phyloP scores from a whole-genome alignment of 352 stramenopile species.

The Phytophthora citrophthora region DNA sequence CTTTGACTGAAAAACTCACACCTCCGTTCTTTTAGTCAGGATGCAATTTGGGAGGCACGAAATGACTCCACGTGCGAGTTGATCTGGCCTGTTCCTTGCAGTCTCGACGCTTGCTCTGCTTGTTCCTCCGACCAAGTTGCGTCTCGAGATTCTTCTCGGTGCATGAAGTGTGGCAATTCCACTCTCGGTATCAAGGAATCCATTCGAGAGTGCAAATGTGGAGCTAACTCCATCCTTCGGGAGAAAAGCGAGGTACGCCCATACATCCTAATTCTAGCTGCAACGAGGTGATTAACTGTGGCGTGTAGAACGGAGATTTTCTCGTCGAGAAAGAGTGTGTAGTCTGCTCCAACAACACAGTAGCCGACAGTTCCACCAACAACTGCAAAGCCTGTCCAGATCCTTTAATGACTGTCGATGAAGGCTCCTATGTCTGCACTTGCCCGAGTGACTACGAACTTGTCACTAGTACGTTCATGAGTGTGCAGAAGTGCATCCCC shows the following conservation, averaged over 20 bases:
- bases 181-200: conserved; percentile 48
- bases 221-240: conserved; percentile 48
- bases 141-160: conserved; percentile 48
- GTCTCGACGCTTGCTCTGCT: conserved; percentile 40
- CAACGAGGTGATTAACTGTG: conserved; percentile 4
- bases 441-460: conserved; percentile 70
- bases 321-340: conserved; percentile 73
- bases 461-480: conserved; percentile 47
- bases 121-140: conserved; percentile 50
- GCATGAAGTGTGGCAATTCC: conserved; percentile 67
- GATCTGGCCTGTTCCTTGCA: conserved; percentile 74
- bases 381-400: conserved; percentile 80
- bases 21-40: conserved; percentile 11
- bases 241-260: conserved; percentile 54
- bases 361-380: conserved; percentile 39
- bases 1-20: conserved; percentile 1
- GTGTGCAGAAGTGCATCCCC: conserved; percentile 47
- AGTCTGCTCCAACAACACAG: conserved; percentile 48
- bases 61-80: conserved; percentile 50
- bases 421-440: conserved; percentile 45
- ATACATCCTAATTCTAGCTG: not conserved
- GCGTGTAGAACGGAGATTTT: conserved; percentile 51
- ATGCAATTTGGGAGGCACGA: conserved; percentile 29
- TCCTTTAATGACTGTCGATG: conserved; percentile 71
- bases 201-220: conserved; percentile 59